Evolutionary conservation across 257 asterid genomes (phyloP).

Genomic region (Osmanthus fragrans): DNA sequence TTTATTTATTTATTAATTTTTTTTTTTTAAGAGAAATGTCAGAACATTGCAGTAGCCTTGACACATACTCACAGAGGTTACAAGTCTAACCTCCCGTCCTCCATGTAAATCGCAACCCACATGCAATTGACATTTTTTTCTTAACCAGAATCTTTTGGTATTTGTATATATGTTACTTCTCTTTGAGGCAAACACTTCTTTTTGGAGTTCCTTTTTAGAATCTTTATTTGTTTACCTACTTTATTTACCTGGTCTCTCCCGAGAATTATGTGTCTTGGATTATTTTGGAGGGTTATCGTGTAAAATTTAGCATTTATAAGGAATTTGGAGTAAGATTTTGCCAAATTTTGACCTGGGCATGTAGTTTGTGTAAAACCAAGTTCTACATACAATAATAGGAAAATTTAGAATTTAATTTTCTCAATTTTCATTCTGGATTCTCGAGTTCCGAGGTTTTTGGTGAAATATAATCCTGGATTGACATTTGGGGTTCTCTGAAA

Average conservation of each 20-base stretch:
- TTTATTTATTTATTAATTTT: too few relatives aligned
- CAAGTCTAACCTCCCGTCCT: neutral
- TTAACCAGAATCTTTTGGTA: neutral
- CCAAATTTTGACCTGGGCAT: conserved; percentile 10
- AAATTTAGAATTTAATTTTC: conserved; percentile 11
- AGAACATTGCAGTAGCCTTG: neutral
- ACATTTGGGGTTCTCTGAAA: conserved; percentile 12
- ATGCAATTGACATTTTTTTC: neutral
- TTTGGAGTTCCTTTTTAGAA: neutral
- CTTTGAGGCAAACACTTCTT: neutral
- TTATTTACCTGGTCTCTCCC: neutral
- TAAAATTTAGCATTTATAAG: neutral
- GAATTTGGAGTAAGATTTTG: neutral
- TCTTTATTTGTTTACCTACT: neutral
- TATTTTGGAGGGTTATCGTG: neutral
- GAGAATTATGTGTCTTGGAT: neutral
- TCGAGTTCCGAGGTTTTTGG: conserved; percentile 5
- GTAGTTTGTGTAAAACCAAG: neutral
- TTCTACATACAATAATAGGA: neutral
- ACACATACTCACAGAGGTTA: neutral
- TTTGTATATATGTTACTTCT: neutral
- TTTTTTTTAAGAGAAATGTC: too few relatives aligned
- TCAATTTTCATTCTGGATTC: conserved; percentile 23
- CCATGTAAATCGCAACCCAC: neutral
- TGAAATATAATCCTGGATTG: conserved; percentile 2